Evolutionary conservation across 345 rosid genomes (phyloP), one percentile per base, ranked within the genome.

Genomic region (Iberis pinnata): DNA sequence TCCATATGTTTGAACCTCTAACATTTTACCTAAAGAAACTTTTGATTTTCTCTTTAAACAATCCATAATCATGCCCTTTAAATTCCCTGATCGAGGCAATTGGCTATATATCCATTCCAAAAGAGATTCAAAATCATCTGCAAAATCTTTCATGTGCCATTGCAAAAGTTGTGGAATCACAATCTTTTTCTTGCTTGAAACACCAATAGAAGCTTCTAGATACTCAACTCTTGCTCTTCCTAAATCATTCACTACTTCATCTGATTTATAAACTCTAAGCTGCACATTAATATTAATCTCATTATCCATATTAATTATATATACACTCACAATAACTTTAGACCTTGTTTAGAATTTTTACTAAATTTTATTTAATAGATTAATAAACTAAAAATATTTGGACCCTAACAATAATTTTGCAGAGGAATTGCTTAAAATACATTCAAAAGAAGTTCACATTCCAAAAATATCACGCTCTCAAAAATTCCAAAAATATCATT

Each of bases 21-120:
- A 81, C 61, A 75, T 67, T 62, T 75, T 86, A 33, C 74, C 55
- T 6, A 71, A 43, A 6, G 68, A 64, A 49, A 71, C 64, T 70
- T 75, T 89, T n/a, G 71, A 13, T 65, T 76, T 80, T 46, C 63
- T 77, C 51, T 75, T 77, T 39, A 82, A 64, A 68, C 88, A 77
- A 48, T 82, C 94, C 94, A 78, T 82, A 56, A 86, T 73, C 80
- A 74, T 52, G 54, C 76, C 76, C 64, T 75, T 86, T 36, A 82
- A 65, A 24, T 70, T 74, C 26, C 76, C 81, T 36, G 88, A 77
- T 19, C 76, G 76, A 2, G 96, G 90, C 63, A 86, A 51, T 42
- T 86, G 88, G 73, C 96, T 89, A 39, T 86, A 86, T 20, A 89
- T 75, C 97, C 97, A 89, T 74, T 84, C 92, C 5, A 84, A 55